Base-by-base conservation (phyloP, 768 basidiomycete species). In the Calocybe cyanea region DNA sequence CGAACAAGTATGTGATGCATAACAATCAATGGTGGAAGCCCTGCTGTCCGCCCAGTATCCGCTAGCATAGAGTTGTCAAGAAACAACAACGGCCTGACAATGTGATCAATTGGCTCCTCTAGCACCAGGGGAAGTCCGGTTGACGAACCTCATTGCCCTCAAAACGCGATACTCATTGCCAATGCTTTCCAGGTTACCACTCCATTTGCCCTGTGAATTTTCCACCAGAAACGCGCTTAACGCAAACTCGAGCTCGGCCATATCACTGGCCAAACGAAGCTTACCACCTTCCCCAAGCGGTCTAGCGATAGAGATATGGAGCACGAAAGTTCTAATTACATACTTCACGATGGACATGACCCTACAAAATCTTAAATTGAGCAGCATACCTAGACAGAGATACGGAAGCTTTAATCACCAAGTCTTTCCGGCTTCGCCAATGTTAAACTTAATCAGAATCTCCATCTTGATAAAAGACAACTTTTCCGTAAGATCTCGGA, bases 211-310 rank as follows among this genome's bases (percentile, higher is more conserved):
- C 50, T 78, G 76, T 2, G 69, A 60, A 40, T 73, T 72, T 45
- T 83, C 81, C 1, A 69, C 71, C 68, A 84, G 71, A 62, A 97
- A 89, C 3, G 87, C 79, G 56, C 83, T 87, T 44, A 99, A 63
- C 0, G 89, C 83, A 62, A 98, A 96, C 68, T 99, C 96, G 49
- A 98, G 75, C 62, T 92, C 89, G 0, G 94, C 88, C 92, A 97
- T 95, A 63, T 99, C 95, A 38, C 83, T 88, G 46, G 92, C 91
- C 52, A 98, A 73, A 66, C 95, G 93, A 19, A 99, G 77, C 62
- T 96, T 97, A 11, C 94, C 93, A 47, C 79, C 78, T 69, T 99
- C 96, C 4, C 92, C 87, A 4, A 98, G 73, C 0, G 94, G 94
- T 55, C 83, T 82, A 7, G 85, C 89, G 46, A 98, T 92, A 19